phyloP scores from a whole-genome alignment of 805 yeast genomes.

The Wickerhamomyces sydowiorum region DNA sequence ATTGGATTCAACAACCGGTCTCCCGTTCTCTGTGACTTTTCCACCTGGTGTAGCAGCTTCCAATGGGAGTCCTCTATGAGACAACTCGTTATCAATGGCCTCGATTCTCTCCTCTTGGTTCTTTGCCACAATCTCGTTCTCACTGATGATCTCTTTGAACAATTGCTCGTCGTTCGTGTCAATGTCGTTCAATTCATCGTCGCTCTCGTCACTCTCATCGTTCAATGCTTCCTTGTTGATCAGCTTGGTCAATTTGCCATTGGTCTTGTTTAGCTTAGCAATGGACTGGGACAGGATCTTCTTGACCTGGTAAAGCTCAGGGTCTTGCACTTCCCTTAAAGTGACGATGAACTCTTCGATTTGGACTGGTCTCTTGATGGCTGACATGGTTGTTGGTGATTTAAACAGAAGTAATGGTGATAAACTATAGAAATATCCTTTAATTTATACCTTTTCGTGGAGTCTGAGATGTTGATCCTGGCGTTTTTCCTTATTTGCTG shows the following conservation, averaged over 20 bases:
- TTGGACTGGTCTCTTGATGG: slow-evolving; percentile 31
- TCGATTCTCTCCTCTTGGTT: slow-evolving; percentile 44
- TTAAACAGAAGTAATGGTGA: background rate
- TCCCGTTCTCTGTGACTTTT: background rate
- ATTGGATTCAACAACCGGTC: background rate
- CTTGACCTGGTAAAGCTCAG: slow-evolving; percentile 30
- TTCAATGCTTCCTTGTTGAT: slow-evolving; percentile 28
- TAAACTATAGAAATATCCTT: background rate
- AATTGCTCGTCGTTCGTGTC: slow-evolving; percentile 41
- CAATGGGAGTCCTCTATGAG: slow-evolving; percentile 28
- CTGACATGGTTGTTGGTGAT: slow-evolving; percentile 15
- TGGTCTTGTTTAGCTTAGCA: slow-evolving; percentile 44
- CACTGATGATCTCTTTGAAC: slow-evolving; percentile 49
- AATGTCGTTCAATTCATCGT: slow-evolving; percentile 15
- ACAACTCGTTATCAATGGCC: slow-evolving; percentile 41
- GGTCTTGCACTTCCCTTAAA: slow-evolving; percentile 47
- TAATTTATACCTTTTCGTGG: background rate
- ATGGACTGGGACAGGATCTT: slow-evolving; percentile 36
- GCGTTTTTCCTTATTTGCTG: too few species aligned
- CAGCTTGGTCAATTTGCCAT: slow-evolving; percentile 38
- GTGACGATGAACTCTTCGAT: slow-evolving; percentile 45
- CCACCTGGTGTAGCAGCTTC: background rate
- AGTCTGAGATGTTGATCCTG: too few species aligned
- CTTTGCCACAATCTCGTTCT: slow-evolving; percentile 47
- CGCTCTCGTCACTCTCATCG: slow-evolving; percentile 15